These are phyloP conservation scores for Coniochaeta sp. DNA, from an alignment of 2,329 filamentous ascomycete genomes.

Conservation along the genomic window DNA sequence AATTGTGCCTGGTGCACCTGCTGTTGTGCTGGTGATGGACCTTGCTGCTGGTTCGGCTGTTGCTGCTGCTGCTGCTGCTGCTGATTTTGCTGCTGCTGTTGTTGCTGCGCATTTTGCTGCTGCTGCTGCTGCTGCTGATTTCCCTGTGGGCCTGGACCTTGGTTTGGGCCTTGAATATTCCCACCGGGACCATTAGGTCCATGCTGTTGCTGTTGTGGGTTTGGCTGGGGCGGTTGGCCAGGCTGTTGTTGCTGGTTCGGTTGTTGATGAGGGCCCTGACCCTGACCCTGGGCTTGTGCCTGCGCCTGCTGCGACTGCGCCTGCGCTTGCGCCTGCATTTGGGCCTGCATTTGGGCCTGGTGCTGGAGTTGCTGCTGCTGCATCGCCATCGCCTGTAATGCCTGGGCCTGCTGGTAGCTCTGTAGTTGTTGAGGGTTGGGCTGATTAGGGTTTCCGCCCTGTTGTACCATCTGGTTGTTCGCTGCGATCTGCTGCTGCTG, in stretches of 20 bases:
- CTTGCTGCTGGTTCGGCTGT: constrained; percentile 32
- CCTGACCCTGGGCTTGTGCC: constrained; percentile 31
- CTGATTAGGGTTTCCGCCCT: constrained; percentile 37
- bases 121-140: constrained; percentile 16
- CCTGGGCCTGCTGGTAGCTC: constrained; percentile 30
- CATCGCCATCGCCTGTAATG: constrained; percentile 15
- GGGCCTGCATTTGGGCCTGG: constrained; percentile 20
- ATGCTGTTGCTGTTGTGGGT: constrained; percentile 13
- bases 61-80: constrained; percentile 34
- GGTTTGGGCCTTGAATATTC: constrained; percentile 9
- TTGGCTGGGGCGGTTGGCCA: constrained; percentile 13
- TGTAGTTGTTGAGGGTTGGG: constrained; percentile 26
- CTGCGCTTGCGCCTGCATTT: constrained; percentile 29
- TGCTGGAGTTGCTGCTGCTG: too few relatives aligned
- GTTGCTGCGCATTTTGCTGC: constrained; percentile 25
- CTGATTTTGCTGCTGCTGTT: constrained; percentile 27
- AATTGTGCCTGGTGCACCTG: constrained; percentile 34
- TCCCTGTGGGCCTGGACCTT: constrained; percentile 16
- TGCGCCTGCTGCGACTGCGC: constrained; percentile 30
- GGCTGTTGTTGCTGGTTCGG: constrained; percentile 31
- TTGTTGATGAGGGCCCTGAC: constrained; percentile 24
- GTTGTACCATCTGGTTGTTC: constrained; percentile 33
- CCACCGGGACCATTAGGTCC: constrained; percentile 8
- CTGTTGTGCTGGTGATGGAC: constrained; percentile 32
- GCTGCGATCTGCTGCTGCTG: constrained; percentile 36